Evolutionary conservation across 139 green algal species (phyloP), one percentile per base, ranked within the genome.

Genomic region (Medakamo hakoo): DNA sequence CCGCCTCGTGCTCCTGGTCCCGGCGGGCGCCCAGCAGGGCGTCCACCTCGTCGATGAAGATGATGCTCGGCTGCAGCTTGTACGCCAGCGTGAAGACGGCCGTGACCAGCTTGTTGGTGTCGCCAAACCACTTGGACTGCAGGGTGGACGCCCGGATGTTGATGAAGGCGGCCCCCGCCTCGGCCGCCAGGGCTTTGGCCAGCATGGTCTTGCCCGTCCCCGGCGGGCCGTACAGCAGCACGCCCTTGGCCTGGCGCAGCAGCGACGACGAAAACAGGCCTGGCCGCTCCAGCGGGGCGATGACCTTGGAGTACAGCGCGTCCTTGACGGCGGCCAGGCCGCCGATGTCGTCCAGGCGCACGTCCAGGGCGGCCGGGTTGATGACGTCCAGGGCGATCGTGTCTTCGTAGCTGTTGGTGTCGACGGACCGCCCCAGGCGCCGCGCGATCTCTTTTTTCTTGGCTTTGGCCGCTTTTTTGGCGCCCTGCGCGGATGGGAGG

Each of bases 21-120:
- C 64, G 62, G 4, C 91, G 80, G 69, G 81, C 81, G 24, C 87
- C 90, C 58, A 98, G 73, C 70, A 98, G 82, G 0, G 83, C 75
- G 73, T 98, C 92, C 3, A 96, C 83, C 75, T 98, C 90, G 78
- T 95, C 86, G 16, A 98, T 91, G 76, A 98, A 98, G 58, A 98
- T 90, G 74, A 98, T 95, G 57, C 77, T 81, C 2, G 88, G 88
- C 74, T 96, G 75, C 57, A 98, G 74, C 76, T 97, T 96, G 49
- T 68, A 67, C 0, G 89, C 89, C 55, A 96, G 68, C 25, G 75
- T 86, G 74, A 94, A 96, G 18, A 94, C 74, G 26, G 85, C 88
- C 30, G 74, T 71, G 64, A 92, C 79, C 52, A 91, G 75, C 73
- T 94, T 94, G 70, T 94, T 82, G 3, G 86, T 87, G 65, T 96